phyloP scores from a whole-genome alignment of 441 rosid genomes.

The Syzygium syzygioides region DNA sequence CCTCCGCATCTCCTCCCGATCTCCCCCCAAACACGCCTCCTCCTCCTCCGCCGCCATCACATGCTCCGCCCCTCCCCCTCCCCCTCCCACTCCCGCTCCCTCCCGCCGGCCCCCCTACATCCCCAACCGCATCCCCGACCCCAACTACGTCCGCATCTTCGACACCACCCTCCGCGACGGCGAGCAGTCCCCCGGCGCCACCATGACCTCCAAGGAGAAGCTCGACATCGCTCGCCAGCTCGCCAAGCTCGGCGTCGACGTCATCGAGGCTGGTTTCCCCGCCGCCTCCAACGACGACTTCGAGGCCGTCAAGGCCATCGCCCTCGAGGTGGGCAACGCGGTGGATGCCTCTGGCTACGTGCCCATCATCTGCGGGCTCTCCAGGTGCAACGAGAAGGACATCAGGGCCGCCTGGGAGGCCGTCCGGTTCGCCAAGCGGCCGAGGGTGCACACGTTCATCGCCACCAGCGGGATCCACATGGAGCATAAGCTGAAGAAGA shows the following conservation, averaged over 20 bases:
- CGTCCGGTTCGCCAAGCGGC: constrained; percentile 68
- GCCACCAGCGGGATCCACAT: constrained; percentile 83
- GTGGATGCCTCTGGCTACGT: constrained; percentile 58
- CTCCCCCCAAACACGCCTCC: background rate
- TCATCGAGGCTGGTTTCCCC: constrained; percentile 90
- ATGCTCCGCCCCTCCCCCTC: constrained; percentile 16
- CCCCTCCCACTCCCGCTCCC: constrained; percentile 2
- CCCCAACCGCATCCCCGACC: constrained; percentile 63
- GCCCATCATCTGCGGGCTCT: constrained; percentile 85
- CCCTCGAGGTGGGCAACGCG: constrained; percentile 58
- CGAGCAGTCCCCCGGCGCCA: constrained; percentile 93
- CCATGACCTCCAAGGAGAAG: constrained; percentile 76
- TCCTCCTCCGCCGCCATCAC: constrained; percentile 7
- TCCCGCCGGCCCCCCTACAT: constrained; percentile 49
- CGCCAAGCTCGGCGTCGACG: constrained; percentile 76
- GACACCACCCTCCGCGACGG: constrained; percentile 98
- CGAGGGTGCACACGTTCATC: constrained; percentile 80
- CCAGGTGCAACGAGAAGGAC: constrained; percentile 80
- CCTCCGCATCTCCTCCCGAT: constrained; percentile 5
- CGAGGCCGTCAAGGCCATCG: constrained; percentile 69
- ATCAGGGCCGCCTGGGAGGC: constrained; percentile 84
- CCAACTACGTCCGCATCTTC: constrained; percentile 73
- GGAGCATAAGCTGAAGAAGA: constrained; percentile 79
- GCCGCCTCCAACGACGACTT: constrained; percentile 83
- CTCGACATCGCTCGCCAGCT: constrained; percentile 81